A percentile compares a stretch with the other conserved stretches of the same genome.
These are phyloP conservation scores for Drosera capensis DNA, from an alignment of 148 eudicot genomes.

Conservation along the genomic window DNA sequence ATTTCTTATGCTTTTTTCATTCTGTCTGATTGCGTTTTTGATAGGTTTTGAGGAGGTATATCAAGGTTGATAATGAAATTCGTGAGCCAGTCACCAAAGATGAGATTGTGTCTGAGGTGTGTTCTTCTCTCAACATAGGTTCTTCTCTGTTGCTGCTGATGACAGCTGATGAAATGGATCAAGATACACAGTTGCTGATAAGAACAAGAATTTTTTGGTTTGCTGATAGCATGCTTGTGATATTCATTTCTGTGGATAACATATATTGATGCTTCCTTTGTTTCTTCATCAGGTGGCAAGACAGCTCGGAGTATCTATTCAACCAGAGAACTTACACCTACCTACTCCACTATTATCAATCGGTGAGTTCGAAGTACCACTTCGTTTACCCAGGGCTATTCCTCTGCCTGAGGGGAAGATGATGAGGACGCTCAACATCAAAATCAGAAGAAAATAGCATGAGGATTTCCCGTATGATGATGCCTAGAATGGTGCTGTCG, in stretches of 20 bases:
- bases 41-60: slow-evolving; percentile 57
- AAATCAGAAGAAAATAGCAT: slow-evolving; percentile 51
- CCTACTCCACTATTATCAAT: slow-evolving; percentile 48
- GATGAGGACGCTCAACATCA: slow-evolving; percentile 56
- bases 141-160: too few relatives aligned
- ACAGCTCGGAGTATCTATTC: slow-evolving; percentile 46
- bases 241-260: slow-evolving; percentile 1
- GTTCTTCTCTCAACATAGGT: slow-evolving; percentile 1
- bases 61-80: slow-evolving; percentile 54
- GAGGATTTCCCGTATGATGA: background rate
- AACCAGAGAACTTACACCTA: slow-evolving; percentile 57
- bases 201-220: too few relatives aligned
- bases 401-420: slow-evolving; percentile 66
- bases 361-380: slow-evolving; percentile 64
- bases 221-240: too few relatives aligned
- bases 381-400: slow-evolving; percentile 63
- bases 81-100: slow-evolving; percentile 82
- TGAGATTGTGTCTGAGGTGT: slow-evolving; percentile 74
- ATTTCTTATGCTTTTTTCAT: too few relatives aligned
- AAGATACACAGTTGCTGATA: too few relatives aligned
- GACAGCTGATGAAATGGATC: too few relatives aligned
- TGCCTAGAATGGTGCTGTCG: too few relatives aligned
- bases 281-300: slow-evolving; percentile 49
- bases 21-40: slow-evolving; percentile 3
- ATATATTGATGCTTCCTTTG: background rate